Evolutionary conservation across 345 rosid species (phyloP).

Genomic region (Eucalyptus decipiens): DNA sequence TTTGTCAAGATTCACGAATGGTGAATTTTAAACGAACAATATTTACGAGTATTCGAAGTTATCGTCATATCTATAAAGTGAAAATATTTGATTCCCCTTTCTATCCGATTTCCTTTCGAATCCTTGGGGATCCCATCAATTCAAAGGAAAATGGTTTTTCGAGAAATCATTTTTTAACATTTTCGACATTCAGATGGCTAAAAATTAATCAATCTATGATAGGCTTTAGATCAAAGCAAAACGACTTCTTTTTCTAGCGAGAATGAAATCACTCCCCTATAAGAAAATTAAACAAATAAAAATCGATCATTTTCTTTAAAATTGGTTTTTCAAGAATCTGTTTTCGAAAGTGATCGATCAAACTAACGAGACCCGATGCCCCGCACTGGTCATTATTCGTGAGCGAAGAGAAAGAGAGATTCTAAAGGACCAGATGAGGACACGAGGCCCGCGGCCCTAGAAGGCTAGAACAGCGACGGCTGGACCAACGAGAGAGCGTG

Average conservation of each 20-base stretch:
- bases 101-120: rapidly evolving
- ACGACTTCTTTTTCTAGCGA: too few relatives aligned
- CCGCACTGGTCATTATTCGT: not conserved
- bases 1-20: not conserved
- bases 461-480: not conserved
- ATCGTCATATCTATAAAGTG: too few relatives aligned
- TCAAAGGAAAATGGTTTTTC: not conserved
- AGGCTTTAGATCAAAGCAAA: too few relatives aligned
- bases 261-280: too few relatives aligned
- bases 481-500: not conserved
- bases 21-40: not conserved
- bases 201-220: not conserved
- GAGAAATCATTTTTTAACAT: not conserved
- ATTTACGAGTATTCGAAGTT: not conserved
- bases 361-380: not conserved
- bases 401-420: not conserved
- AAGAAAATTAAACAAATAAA: too few relatives aligned
- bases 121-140: not conserved
- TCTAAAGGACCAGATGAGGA: not conserved
- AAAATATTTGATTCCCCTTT: not conserved
- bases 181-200: rapidly evolving
- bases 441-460: not conserved
- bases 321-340: rapidly evolving
- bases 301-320: not conserved
- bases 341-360: not conserved